Base-by-base conservation (phyloP, 352 stramenopile species). In the Globisporangium irregulare region DNA sequence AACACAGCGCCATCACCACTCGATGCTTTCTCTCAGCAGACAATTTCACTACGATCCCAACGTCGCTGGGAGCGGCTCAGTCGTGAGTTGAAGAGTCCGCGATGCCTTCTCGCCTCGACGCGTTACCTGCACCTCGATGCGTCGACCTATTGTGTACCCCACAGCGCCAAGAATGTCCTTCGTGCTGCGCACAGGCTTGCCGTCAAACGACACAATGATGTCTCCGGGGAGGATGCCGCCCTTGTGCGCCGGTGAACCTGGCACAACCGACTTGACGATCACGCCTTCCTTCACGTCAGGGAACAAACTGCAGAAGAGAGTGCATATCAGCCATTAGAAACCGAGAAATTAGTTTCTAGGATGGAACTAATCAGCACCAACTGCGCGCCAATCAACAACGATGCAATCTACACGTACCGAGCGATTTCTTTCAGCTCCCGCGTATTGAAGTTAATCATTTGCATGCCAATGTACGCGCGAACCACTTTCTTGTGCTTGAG, bases 381-480 rank as follows among this genome's bases (percentile, higher is more conserved):
- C 38, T 18, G 36, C 12, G 12, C 36, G 12, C 12, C 38, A 46
- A 46, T 46, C 38, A 50, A 15, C 6, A 22, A 51, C 14, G 25
- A 14, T 15, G 8, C n/a, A 41, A n/a, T 27, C 6, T 64, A 4
- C 18, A 67, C 69, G 27, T 65, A 88, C 61, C 86, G 84, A 15
- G 76, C 71, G 48, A 92, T 82, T 62, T 95, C 80, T 53, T 72
- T 68, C 4, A 94, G 72, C 58, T 93, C 84, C 36, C 76, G 78
- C 15, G 73, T 74, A 70, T 92, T 92, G 64, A 95, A 91, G 68
- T 91, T 89, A 56, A 93, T 92, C 88, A 98, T 96, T 60, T 94
- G 84, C 83, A 98, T 89, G 66, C 94, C 94, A 60, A 98, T 87
- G 75, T 97, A 98, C 32, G 94, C 89, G 20, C 94, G 80, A 18